Evolutionary conservation across 306 rosid genomes (phyloP), one percentile per base, ranked within the genome.

Genomic region (Malus asiatica): DNA sequence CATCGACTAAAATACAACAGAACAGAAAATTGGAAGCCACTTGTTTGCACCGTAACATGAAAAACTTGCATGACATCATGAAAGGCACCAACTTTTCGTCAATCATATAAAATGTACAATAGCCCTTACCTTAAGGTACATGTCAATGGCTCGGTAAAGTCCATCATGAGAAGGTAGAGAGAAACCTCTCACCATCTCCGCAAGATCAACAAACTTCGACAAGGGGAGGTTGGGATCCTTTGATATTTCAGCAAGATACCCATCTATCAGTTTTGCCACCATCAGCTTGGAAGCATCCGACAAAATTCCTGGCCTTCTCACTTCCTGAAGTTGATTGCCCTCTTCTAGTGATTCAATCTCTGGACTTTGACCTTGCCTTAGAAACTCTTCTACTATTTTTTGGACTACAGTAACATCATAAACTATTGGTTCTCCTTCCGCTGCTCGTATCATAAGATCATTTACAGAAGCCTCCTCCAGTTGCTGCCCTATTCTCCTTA

Each of bases 211-310:
- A 77, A 96, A 96, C 70, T 78, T 79, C 4, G 83, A 84, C 71
- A 88, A 75, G 42, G 93, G 91, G 76, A 96, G 79, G 68, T 82
- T 87, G 19, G 84, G 93, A 88, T 96, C 97, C 87, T 87, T 96
- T 0, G 99, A 88, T 23, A 96, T 86, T 81, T 96, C 99, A 19
- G 93, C 89, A 51, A 96, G 93, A 79, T 90, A 96, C 27, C 93
- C 90, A 77, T 96, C 97, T 6, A 92, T 81, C 75, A 96, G 86
- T 80, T 96, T 96, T 27, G 90, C 96, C 72, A 92, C 98, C 98
- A 96, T 92, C 73, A 96, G 81, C 89, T 92, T 92, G 57, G 97
- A 86, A 78, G 99, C 99, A 80, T 89, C 98, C 0, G 97, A 92
- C 78, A 96, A 85, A 78, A 96, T 90, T 69, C 97, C 93, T 3